Evolutionary conservation across 257 asterid species (phyloP), one percentile per base, ranked within the genome.

Genomic region (Echites panduratus): DNA sequence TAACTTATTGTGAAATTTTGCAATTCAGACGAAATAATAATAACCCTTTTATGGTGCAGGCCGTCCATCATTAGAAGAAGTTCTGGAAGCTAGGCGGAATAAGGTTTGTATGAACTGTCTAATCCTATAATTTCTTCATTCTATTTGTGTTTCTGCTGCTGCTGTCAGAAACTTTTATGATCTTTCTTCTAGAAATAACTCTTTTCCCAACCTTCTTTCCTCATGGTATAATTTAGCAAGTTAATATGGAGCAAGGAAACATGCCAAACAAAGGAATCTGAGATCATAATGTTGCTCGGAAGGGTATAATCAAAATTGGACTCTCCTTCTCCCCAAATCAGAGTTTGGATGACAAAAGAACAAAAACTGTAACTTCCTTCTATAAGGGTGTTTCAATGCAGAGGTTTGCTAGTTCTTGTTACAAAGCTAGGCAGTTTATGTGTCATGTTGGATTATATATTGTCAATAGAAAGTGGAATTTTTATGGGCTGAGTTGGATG

Each of bases 1-100:
- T 40, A 40, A 40, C 14, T n/a, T 22, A 1, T 9, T 0, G 26
- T 14, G 20, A 44, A 10, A 5, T 16, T 64, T 66, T 45, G 41
- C 11, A 7, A 3, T 27, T 9, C 44, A 5, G 44, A 56, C 27
- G 3, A 10, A 26, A 26, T 22, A 50, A 13, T 38, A 73, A 61
- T 64, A 24, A 70, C 3, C 47, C 14, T 69, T 57, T 71, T 24
- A 16, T 43, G 50, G 66, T 73, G 67, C 89, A 88, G 98, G 98
- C 22, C 87, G 98, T 59, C 96, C 98, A 16, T 94, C 97, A 66
- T 64, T 92, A 41, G 95, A 90, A 78, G 86, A 86, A 84, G 98
- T 88, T 84, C 45, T 92, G 79, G 90, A 82, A 79, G 86, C 89
- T 26, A 83, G 96, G 76, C 86, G 82, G 85, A 86, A 84, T 70